Evolutionary conservation across 768 basidiomycete species (phyloP), one percentile per base, ranked within the genome.

Genomic region (Lactarius evosmus): DNA sequence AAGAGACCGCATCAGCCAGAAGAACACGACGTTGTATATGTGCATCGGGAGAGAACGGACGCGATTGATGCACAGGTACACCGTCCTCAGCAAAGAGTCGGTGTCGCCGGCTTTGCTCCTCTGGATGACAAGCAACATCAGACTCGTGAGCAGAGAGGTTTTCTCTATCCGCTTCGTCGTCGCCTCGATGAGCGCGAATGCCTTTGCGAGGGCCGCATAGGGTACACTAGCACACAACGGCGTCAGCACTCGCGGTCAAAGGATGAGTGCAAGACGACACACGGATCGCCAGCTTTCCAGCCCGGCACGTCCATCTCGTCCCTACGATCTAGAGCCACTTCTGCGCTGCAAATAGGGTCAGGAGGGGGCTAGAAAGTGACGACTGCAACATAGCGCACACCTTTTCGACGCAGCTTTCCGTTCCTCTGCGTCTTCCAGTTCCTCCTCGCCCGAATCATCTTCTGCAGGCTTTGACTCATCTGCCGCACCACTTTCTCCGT

Each of bases 81-180:
- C 89, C 1, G 87, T 85, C 70, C 95, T 91, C 6, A 98, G 82
- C 34, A 99, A 81, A 7, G 89, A 86, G 27, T 85, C 81, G 5
- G 80, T 79, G 65, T 94, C 91, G 40, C 83, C 87, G 58, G 86
- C 80, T 17, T 86, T 87, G 66, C 94, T 91, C 54, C 93, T 80
- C 72, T 88, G 88, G 60, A 98, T 95, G 33, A 98, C 93, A 12
- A 96, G 85, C 6, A 95, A 76, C 49, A 99, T 79, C 74, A 98
- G 95, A 0, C 89, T 81, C 0, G 95, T 98, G 9, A 99, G 83
- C 65, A 94, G 79, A 0, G 92, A 83, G 3, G 85, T 91, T 74
- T 98, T 99, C 74, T 97, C 95, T 52, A 97, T 76, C 22, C 97
- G 89, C 71, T 98, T 98, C 1, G 95, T 98, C 9, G 97, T 99